Evolutionary conservation across 495 filamentous ascomycete genomes (phyloP).

Genomic region (Hamigera avellanea): DNA sequence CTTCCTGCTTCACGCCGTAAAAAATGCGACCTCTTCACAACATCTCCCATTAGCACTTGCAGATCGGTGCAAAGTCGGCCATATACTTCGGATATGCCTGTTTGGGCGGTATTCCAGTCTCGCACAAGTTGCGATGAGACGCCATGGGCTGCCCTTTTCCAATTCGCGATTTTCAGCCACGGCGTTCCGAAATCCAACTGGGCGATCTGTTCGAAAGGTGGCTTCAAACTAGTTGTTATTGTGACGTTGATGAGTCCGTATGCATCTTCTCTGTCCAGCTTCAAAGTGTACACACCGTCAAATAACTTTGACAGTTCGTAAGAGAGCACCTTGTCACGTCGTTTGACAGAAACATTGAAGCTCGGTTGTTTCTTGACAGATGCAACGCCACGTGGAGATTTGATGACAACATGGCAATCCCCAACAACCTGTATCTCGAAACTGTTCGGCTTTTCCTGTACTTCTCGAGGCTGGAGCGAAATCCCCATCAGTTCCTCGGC

Average conservation of each 20-base stretch:
- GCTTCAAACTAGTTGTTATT: conserved; percentile 40
- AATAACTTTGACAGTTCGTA: conserved; percentile 41
- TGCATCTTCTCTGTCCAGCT: conserved; percentile 45
- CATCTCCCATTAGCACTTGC: conserved; percentile 36
- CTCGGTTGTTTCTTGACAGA: conserved; percentile 35
- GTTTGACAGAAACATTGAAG: conserved; percentile 40
- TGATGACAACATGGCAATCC: conserved; percentile 49
- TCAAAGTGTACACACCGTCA: conserved; percentile 47
- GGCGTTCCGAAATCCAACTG: conserved; percentile 49
- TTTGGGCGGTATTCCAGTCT: conserved; percentile 33
- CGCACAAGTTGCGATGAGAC: conserved; percentile 30
- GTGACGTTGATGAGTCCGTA: conserved; percentile 46
- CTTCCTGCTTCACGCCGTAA: conserved; percentile 21
- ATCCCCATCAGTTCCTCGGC: conserved; percentile 12
- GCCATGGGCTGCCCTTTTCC: conserved; percentile 37
- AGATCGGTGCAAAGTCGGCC: conserved; percentile 39
- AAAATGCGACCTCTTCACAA: conserved; percentile 29
- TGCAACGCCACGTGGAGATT: conserved; percentile 38
- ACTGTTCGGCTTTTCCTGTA: conserved; percentile 13
- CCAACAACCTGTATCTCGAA: conserved; percentile 54
- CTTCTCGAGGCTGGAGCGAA: conserved; percentile 6
- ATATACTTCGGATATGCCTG: conserved; percentile 27
- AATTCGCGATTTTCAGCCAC: conserved; percentile 47
- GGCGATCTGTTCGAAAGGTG: conserved; percentile 40
- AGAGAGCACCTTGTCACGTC: conserved; percentile 28